Evolutionary conservation across 116 monocot genomes (phyloP), one percentile per base, ranked within the genome.

Genomic region (Dioscorea cayenensis): DNA sequence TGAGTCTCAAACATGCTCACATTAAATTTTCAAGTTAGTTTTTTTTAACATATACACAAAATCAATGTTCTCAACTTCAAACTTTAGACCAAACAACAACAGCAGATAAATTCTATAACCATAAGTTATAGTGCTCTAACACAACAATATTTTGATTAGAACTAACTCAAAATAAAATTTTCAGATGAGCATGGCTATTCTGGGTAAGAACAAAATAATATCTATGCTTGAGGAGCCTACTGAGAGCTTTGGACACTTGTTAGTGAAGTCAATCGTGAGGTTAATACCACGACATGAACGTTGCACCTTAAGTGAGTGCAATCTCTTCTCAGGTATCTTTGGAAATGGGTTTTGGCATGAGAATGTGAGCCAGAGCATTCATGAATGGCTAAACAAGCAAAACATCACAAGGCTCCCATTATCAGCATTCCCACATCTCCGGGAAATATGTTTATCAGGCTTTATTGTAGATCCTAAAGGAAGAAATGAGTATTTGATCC

Each of bases 321-420:
- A 77, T 49, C 55, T 73, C 48, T 52, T 82, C 60, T 82, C 81
- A 7, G 81, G 81, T n/a, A 66, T 81, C 32, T 81, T 81, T 16
- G 81, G 81, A 37, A 81, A 81, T 48, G 14, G 73, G 23, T 81
- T 73, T 25, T 77, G 73, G 81, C 81, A 81, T 27, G 73, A 63
- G 35, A 81, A 81, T 21, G 36, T 82, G 5, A 82, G 76, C 29
- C 28, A 32, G 38, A 65, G 72, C 2, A 17, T 73, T 29, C 81
- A 81, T 65, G 58, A 70, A 14, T 81, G 81, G 81, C 64, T 73
- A 21, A 77, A 49, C 77, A 77, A 73, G 21, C 51, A 81, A 6
- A 73, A 55, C 38, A 8, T 77, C 22, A 58, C 81, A n/a, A 72
- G 68, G 32, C 77, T 81, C 12, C 81, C 81, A 22, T 36, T 81